Base-by-base conservation (phyloP, 1,284 basidiomycete genomes). In the Cryptococcus sp. region DNA sequence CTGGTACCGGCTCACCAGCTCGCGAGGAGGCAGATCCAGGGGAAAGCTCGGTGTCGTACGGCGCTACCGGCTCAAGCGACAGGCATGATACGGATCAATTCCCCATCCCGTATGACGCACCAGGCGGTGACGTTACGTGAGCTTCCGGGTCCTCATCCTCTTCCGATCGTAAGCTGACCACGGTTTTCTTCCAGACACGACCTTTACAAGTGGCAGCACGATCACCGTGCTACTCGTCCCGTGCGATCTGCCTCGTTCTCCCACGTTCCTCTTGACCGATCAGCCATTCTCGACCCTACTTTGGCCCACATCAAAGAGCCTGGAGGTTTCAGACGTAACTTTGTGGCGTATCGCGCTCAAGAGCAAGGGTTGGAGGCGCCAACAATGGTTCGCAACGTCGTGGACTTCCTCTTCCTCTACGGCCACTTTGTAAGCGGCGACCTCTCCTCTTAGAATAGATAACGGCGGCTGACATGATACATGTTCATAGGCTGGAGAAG, bases 291-390 rank as follows among this genome's bases (percentile, higher is more conserved):
- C n/a, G 79, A 81, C 56, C 89, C 91, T n/a, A 87, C 84, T 0
- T 88, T 93, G 53, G 87, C 90, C 67, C 90, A 93, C 66, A 92
- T 96, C 60, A 91, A 91, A 65, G 90, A 94, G 73, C 93, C 93
- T 0, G 93, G 93, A 62, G 93, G 93, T 0, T 95, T 97, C 80
- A 83, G 93, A 61, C 83, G 93, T 52, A 91, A 94, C 73, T 95
- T 92, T 73, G 81, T 96, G 7, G 77, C 88, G 45, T 77, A 88
- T 54, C 86, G 84, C 39, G 87, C 89, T 1, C 84, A 84, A 54
- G 87, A 88, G 53, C 84, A 88, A 59, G 87, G 86, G 6, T 74
- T 78, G 22, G 84, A 86, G 48, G 84, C 86, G 54, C 88, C 85
- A 1, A 70, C 81, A 15, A 84, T 91, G 71, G 80, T 89, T 15